These are phyloP conservation scores for Gautieria morchelliformis DNA, from an alignment of 768 basidiomycete species.

Conservation along the genomic window DNA sequence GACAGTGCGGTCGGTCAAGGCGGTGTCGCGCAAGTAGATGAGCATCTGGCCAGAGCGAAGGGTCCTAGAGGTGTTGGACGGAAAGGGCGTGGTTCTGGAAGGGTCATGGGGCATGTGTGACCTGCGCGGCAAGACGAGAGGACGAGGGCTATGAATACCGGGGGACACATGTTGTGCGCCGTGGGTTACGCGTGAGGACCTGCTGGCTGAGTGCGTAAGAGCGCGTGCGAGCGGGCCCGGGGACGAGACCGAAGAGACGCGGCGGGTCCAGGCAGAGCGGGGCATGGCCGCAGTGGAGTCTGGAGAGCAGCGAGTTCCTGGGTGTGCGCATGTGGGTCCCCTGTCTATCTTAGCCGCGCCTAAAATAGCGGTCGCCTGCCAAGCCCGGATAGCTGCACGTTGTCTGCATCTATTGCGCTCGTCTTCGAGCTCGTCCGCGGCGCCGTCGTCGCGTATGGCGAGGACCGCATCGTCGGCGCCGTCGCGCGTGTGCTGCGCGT, in stretches of 20 bases:
- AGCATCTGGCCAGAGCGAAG: neutral
- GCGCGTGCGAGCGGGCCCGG: neutral
- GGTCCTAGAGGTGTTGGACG: neutral
- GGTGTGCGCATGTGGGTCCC: neutral
- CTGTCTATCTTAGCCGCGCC: neutral
- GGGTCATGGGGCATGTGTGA: neutral
- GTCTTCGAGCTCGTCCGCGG: neutral
- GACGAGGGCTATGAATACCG: neutral
- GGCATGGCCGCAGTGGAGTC: no score
- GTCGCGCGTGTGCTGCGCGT: no score
- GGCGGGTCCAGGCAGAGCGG: neutral
- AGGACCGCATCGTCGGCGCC: no score
- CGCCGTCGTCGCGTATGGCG: neutral
- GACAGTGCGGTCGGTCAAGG: constrained; percentile 7
- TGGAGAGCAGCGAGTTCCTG: no score
- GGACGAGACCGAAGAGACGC: neutral
- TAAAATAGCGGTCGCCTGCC: constrained; percentile 8
- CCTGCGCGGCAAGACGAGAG: neutral
- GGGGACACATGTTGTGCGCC: neutral
- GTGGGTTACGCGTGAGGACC: neutral
- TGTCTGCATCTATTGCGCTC: neutral
- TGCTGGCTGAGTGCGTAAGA: neutral
- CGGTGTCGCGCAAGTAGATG: constrained; percentile 11
- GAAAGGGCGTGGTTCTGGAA: neutral
- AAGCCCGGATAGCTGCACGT: neutral